Evolutionary conservation across 2,329 filamentous ascomycete genomes (phyloP), one percentile per base, ranked within the genome.

Genomic region (Fusarium sp.): DNA sequence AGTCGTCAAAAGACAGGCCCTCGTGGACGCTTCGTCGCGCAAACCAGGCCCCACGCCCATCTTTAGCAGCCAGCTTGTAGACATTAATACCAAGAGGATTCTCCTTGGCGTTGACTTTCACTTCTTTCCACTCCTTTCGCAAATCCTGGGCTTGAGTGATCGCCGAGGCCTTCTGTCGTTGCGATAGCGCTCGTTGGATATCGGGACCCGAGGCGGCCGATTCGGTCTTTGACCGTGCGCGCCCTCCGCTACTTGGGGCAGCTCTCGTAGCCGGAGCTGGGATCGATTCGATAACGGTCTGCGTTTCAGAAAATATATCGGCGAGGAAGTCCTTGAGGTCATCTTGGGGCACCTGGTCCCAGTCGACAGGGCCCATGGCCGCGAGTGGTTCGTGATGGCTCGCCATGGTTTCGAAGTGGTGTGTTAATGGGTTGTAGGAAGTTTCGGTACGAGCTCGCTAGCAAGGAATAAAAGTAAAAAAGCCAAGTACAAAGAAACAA

Each of bases 11-110:
- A 0, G 91, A 87, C 22, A 97, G 81, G 0, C 92, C 93, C 76
- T 93, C 91, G 78, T 98, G 95, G 22, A 97, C 87, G 80, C 94
- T 97, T 58, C 93, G 87, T 64, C 96, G 87, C 27, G 94, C 94
- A 82, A 98, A 98, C 96, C 96, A 98, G 9, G 93, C 88, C 3
- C 95, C 96, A 73, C 92, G 92, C 40, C 94, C 91, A 82, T 98
- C 96, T 77, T 93, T 92, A 3, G 92, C 90, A 0, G 88, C 85
- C 69, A 96, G 87, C 81, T 97, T 97, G 84, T 93, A 98, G 27
- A 98, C 91, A 64, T 87, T 88, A 71, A 98, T 91, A 0, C 88
- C 91, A 10, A 94, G 85, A 1, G 94, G 93, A 78, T 97, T 96
- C 22, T 95, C 92, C 75, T 88, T 91, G 4, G 89, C 83, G 47